These are phyloP conservation scores for Sporisorium graminicola DNA, from an alignment of 1,284 basidiomycete genomes.

Conservation along the genomic window DNA sequence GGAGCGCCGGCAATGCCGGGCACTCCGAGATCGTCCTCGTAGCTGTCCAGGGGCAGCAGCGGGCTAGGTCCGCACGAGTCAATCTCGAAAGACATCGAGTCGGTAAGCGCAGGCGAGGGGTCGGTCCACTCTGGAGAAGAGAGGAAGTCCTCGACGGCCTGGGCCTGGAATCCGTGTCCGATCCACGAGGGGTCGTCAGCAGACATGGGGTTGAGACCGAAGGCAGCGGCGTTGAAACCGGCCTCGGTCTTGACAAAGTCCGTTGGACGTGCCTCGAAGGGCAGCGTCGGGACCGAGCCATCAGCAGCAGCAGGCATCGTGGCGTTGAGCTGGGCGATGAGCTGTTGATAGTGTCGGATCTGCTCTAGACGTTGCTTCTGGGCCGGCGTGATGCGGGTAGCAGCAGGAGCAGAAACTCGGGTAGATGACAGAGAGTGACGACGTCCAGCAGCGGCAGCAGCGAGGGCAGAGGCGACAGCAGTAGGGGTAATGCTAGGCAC, in stretches of 20 bases:
- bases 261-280: slow-evolving; percentile 39
- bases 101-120: slow-evolving; percentile 62
- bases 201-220: slow-evolving; percentile 58
- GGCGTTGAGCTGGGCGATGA: slow-evolving; percentile 50
- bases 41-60: slow-evolving; percentile 58
- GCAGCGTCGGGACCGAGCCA: slow-evolving; percentile 35
- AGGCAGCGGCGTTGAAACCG: slow-evolving; percentile 48
- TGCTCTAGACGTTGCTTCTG: slow-evolving; percentile 50
- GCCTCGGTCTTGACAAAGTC: slow-evolving; percentile 37
- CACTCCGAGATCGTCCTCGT: slow-evolving; percentile 52
- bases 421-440: slow-evolving; percentile 44
- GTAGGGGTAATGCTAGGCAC: slow-evolving; percentile 47
- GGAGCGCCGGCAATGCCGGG: slow-evolving; percentile 61
- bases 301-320: slow-evolving; percentile 49
- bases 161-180: slow-evolving; percentile 56
- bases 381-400: slow-evolving; percentile 13
- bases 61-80: slow-evolving; percentile 64
- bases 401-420: slow-evolving; percentile 8
- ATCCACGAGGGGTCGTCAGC: slow-evolving; percentile 58
- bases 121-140: slow-evolving; percentile 64
- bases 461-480: slow-evolving; percentile 40
- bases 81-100: slow-evolving; percentile 62
- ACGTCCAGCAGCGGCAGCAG: slow-evolving; percentile 36
- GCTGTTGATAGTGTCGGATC: slow-evolving; percentile 51
- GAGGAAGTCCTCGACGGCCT: slow-evolving; percentile 58